Conservation (phyloP, 192 early-diverging fungal species). For the Mortierella antarctica region DNA sequence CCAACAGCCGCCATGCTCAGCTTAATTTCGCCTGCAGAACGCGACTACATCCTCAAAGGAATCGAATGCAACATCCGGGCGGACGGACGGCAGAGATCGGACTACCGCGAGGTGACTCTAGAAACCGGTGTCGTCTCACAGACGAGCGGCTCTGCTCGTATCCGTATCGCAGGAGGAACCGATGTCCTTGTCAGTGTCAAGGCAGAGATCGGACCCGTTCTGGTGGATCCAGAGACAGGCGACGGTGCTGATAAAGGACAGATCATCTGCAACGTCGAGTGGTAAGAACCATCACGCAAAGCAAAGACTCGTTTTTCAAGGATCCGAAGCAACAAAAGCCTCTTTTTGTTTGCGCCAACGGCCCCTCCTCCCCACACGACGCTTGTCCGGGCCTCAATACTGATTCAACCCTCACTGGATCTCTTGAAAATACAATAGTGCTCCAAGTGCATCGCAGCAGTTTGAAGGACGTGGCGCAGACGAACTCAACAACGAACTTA, state of each 20-base stretch:
- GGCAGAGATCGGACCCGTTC: slow-evolving; percentile 83
- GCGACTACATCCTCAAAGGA: slow-evolving; percentile 85
- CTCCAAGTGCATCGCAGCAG: slow-evolving; percentile 84
- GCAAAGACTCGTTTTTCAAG: not conserved
- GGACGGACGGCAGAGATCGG: slow-evolving; percentile 86
- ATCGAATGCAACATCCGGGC: slow-evolving; percentile 83
- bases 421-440: slow-evolving; percentile 49
- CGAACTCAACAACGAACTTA: slow-evolving; percentile 86
- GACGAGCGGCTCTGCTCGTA: slow-evolving; percentile 89
- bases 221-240: slow-evolving; percentile 61
- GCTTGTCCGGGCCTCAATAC: not conserved
- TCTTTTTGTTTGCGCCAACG: not conserved
- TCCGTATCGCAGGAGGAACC: slow-evolving; percentile 83
- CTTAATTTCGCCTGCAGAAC: slow-evolving; percentile 80
- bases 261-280: slow-evolving; percentile 92
- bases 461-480: slow-evolving; percentile 84
- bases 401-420: not conserved
- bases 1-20: slow-evolving; percentile 28
- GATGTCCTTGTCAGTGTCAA: slow-evolving; percentile 96
- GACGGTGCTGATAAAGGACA: slow-evolving; percentile 73
- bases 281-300: slow-evolving; percentile 56
- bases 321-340: no score
- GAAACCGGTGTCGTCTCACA: slow-evolving; percentile 91
- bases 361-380: not conserved
- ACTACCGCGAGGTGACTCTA: slow-evolving; percentile 82